A percentile compares a stretch with the other conserved stretches of the same genome.
phyloP scores from a whole-genome alignment of 163 green algal species.

The Dunaliella salina region DNA sequence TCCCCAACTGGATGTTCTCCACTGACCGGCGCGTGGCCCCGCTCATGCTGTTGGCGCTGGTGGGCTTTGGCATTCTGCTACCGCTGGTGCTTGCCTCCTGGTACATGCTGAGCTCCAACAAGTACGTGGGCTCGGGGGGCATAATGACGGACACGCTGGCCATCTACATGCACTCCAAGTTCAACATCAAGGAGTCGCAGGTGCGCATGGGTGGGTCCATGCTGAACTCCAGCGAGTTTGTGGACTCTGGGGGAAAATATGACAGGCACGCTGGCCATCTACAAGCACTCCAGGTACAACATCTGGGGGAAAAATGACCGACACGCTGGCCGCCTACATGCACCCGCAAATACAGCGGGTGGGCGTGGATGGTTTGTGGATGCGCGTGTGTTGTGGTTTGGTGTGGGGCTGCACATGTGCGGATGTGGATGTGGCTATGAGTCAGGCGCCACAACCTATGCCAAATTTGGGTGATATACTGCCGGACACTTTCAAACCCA shows the following conservation, averaged over 20 bases:
- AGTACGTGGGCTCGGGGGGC: constrained; percentile 78
- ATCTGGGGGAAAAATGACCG: constrained; percentile 76
- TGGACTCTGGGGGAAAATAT: constrained; percentile 77
- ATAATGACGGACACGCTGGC: constrained; percentile 76
- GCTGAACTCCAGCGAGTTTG: constrained; percentile 72
- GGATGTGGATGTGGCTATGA: not conserved
- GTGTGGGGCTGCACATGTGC: not conserved
- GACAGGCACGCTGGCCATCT: constrained; percentile 70
- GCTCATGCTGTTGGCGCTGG: constrained; percentile 76
- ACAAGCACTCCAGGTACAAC: constrained; percentile 51
- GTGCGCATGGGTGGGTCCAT: constrained; percentile 63
- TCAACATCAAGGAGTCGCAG: constrained; percentile 75
- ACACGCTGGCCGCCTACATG: constrained; percentile 66
- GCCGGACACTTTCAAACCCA: too few species aligned
- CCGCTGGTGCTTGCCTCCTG: constrained; percentile 73
- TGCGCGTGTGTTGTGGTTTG: not conserved
- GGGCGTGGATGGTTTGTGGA: not conserved
- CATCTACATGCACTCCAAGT: constrained; percentile 60
- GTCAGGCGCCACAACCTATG: too few species aligned
- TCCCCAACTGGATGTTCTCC: constrained; percentile 86
- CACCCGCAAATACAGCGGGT: constrained; percentile 19
- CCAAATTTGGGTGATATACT: too few species aligned
- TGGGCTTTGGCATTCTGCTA: constrained; percentile 81
- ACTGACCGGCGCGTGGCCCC: constrained; percentile 69
- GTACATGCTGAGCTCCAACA: constrained; percentile 79